phyloP scores from a whole-genome alignment of 2,329 filamentous ascomycete genomes.

The Arthrobotrys megalospora region DNA sequence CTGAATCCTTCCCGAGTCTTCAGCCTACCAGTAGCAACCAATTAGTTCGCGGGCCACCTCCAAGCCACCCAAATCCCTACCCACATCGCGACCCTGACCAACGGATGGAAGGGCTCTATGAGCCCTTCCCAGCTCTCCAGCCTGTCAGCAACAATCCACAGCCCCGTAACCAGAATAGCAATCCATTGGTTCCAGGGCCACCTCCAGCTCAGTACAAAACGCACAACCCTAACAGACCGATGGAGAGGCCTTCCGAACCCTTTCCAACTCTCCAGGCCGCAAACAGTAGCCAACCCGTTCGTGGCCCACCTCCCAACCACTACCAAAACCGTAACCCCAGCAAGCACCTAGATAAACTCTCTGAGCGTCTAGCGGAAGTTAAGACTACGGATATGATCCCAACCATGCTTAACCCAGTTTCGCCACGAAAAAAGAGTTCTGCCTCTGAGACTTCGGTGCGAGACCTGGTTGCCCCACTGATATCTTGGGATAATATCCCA shows the following conservation, averaged over 20 bases:
- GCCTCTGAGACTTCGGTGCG: background rate
- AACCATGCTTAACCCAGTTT: conserved; percentile 40
- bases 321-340: background rate
- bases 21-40: background rate
- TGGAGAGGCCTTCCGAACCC: no score
- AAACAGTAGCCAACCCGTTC: background rate
- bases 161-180: no score
- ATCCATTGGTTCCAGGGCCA: no score
- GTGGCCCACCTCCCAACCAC: background rate
- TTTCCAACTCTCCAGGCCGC: background rate
- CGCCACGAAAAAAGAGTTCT: background rate
- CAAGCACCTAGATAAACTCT: conserved; percentile 29
- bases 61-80: background rate
- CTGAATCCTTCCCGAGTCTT: background rate
- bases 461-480: conserved; percentile 3
- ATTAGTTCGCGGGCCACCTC: background rate
- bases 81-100: background rate
- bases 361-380: conserved; percentile 30
- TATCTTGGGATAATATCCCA: conserved; percentile 18
- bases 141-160: background rate
- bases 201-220: no score
- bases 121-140: no score
- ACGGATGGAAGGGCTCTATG: background rate
- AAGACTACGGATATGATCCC: conserved; percentile 57
- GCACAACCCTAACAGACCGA: no score